These are phyloP conservation scores for Aspergillus clavatus DNA, from an alignment of 2,329 filamentous ascomycete genomes.

Conservation along the genomic window DNA sequence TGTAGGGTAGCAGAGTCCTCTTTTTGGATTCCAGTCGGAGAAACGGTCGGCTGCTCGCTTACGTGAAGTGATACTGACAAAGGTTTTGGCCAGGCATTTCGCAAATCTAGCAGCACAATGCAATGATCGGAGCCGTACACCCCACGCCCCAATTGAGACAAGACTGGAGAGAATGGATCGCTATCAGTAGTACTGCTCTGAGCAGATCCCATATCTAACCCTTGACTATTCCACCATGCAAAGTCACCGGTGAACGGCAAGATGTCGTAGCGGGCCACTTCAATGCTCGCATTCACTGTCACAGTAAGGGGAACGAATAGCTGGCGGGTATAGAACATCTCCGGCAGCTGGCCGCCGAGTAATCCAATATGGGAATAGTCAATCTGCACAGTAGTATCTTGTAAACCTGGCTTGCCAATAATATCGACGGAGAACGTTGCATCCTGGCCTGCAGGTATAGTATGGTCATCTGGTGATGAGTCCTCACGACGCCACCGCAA, in stretches of 20 bases:
- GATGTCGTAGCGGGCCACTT: slow-evolving; percentile 74
- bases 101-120: slow-evolving; percentile 73
- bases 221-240: slow-evolving; percentile 53
- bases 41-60: slow-evolving; percentile 25
- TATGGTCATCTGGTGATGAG: slow-evolving; percentile 45
- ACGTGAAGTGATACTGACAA: slow-evolving; percentile 61
- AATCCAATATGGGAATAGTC: slow-evolving; percentile 81
- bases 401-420: slow-evolving; percentile 78
- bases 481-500: slow-evolving; percentile 51
- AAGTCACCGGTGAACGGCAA: slow-evolving; percentile 66
- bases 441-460: slow-evolving; percentile 63
- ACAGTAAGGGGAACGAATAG: slow-evolving; percentile 75
- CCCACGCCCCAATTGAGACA: slow-evolving; percentile 39
- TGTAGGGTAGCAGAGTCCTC: slow-evolving; percentile 16
- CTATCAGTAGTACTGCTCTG: slow-evolving; percentile 23
- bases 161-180: slow-evolving; percentile 43
- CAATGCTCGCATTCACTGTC: slow-evolving; percentile 87
- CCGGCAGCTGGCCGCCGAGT: slow-evolving; percentile 60
- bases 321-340: slow-evolving; percentile 78
- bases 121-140: slow-evolving; percentile 60
- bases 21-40: slow-evolving; percentile 3
- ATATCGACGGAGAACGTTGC: slow-evolving; percentile 78
- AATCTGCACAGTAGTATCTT: slow-evolving; percentile 71
- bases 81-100: slow-evolving; percentile 83
- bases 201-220: slow-evolving; percentile 5